A percentile compares a stretch with the other conserved stretches of the same genome.
Conservation (phyloP, 495 filamentous ascomycete species). For the Daldinia bambusicola region DNA sequence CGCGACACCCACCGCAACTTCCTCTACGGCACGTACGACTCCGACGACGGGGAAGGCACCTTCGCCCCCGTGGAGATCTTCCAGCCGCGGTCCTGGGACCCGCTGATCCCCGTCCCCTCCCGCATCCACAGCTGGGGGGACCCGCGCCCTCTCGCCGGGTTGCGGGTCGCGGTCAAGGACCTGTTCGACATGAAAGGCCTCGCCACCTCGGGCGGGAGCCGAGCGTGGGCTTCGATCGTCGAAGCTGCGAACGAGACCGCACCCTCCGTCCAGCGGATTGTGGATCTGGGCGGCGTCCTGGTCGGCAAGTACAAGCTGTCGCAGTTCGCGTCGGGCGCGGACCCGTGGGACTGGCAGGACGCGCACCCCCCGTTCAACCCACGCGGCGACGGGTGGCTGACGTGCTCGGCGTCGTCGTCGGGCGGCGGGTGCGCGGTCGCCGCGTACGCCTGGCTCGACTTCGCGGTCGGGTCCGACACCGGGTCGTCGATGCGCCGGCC, state of each 20-base stretch:
- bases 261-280: neutral
- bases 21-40: neutral
- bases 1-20: neutral
- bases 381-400: slow-evolving; percentile 58
- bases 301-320: slow-evolving; percentile 65
- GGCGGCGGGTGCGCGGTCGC: slow-evolving; percentile 41
- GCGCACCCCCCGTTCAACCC: slow-evolving; percentile 61
- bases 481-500: neutral
- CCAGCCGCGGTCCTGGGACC: slow-evolving; percentile 52
- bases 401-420: slow-evolving; percentile 53
- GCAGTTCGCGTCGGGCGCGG: slow-evolving; percentile 64
- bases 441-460: slow-evolving; percentile 1
- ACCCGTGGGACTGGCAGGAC: slow-evolving; percentile 63
- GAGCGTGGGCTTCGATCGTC: slow-evolving; percentile 55
- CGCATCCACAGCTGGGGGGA: slow-evolving; percentile 54
- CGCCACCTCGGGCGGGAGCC: slow-evolving; percentile 62
- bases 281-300: slow-evolving; percentile 60
- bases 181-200: slow-evolving; percentile 64
- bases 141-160: slow-evolving; percentile 37
- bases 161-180: slow-evolving; percentile 64
- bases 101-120: slow-evolving; percentile 55
- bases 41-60: neutral
- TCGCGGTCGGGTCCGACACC: neutral
- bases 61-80: slow-evolving; percentile 41
- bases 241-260: neutral